phyloP scores from a whole-genome alignment of 192 early-diverging fungal species.

The Backusella macrospora region DNA sequence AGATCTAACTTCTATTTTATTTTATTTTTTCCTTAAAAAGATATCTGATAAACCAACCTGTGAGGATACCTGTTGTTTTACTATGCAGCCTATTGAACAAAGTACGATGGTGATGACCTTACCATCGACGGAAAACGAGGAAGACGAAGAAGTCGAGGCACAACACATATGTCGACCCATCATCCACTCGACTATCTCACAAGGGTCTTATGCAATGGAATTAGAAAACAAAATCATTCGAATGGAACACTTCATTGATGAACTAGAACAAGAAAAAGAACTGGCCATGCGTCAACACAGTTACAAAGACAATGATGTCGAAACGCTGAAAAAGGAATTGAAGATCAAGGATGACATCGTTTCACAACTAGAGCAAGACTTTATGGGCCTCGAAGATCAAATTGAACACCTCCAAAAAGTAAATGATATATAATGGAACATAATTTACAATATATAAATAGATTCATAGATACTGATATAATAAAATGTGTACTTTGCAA shows the following conservation, averaged over 20 bases:
- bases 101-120: constrained; percentile 42
- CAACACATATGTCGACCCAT: constrained; percentile 48
- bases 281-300: constrained; percentile 23
- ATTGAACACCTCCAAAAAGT: constrained; percentile 39
- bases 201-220: constrained; percentile 40
- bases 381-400: constrained; percentile 38
- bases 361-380: constrained; percentile 44
- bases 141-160: constrained; percentile 34
- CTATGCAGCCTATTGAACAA: constrained; percentile 36
- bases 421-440: not conserved
- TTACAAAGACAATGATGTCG: constrained; percentile 39
- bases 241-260: constrained; percentile 37
- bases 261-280: constrained; percentile 41
- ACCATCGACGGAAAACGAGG: constrained; percentile 33
- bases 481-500: not conserved
- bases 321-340: constrained; percentile 44
- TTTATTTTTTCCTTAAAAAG: constrained; percentile 16
- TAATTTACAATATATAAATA: not conserved
- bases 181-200: constrained; percentile 40
- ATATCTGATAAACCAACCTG: constrained; percentile 38
- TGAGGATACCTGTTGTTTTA: constrained; percentile 43
- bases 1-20: not conserved
- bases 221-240: constrained; percentile 35
- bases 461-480: not conserved
- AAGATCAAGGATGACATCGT: constrained; percentile 42